Conservation (phyloP, 179 eudicot genomes). For the Spergularia azorica region DNA sequence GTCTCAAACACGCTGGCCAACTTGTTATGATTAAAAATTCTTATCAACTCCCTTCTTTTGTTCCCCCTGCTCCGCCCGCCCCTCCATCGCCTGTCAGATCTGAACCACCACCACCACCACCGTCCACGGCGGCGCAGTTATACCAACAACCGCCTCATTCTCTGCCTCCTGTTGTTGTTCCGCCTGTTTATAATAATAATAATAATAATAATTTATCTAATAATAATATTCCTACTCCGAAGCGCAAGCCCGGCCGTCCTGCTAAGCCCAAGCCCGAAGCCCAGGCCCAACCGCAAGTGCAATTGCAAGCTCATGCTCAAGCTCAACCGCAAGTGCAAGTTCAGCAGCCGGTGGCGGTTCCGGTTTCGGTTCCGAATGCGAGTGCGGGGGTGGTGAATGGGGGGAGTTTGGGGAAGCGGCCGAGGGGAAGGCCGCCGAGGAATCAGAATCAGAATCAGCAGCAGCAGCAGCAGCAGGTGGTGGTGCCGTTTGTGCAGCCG, state of each 20-base stretch:
- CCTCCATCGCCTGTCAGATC: not conserved
- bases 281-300: too few relatives aligned
- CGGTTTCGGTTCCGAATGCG: not conserved
- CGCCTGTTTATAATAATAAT: too few relatives aligned
- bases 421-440: constrained; percentile 28
- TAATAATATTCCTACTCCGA: constrained; percentile 8
- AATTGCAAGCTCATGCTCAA: too few relatives aligned
- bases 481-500: constrained; percentile 27
- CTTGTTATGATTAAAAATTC: constrained; percentile 68
- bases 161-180: not conserved
- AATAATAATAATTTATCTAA: too few relatives aligned
- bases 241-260: constrained; percentile 49
- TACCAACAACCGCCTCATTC: not conserved
- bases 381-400: constrained; percentile 21
- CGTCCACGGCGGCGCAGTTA: not conserved
- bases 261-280: not conserved
- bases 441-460: not conserved
- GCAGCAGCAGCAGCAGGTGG: constrained; percentile 1
- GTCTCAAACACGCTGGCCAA: constrained; percentile 51
- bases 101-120: not conserved
- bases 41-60: constrained; percentile 45
- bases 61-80: not conserved
- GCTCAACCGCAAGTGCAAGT: too few relatives aligned
- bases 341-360: too few relatives aligned
- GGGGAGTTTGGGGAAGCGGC: constrained; percentile 26